phyloP scores from a whole-genome alignment of 441 rosid species.

The Geranium incanum region DNA sequence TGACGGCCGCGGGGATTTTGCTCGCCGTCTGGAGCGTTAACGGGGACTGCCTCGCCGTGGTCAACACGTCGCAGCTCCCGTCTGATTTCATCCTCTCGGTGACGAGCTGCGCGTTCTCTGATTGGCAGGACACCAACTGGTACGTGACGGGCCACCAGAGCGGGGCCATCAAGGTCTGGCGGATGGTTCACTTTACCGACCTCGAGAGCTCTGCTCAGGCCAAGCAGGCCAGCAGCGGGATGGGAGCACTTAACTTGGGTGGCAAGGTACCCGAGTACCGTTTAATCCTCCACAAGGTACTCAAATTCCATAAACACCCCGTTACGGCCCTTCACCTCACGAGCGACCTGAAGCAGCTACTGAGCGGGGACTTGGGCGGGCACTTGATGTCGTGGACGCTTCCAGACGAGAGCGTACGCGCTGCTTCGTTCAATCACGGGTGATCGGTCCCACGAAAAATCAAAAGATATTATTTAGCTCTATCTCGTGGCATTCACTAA shows the following conservation, averaged over 20 bases:
- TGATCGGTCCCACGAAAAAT: background rate
- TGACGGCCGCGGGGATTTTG: constrained; percentile 91
- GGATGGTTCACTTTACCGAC: constrained; percentile 76
- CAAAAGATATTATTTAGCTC: no score
- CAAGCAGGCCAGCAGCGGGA: constrained; percentile 41
- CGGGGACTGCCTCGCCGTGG: constrained; percentile 92
- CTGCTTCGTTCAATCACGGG: constrained; percentile 41
- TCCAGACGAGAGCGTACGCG: constrained; percentile 64
- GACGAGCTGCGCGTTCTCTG: constrained; percentile 76
- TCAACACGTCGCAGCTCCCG: constrained; percentile 92
- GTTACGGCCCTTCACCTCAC: constrained; percentile 82
- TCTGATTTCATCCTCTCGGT: constrained; percentile 89
- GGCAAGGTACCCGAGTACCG: constrained; percentile 68
- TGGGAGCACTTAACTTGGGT: constrained; percentile 57
- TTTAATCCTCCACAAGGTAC: constrained; percentile 71
- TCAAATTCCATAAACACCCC: constrained; percentile 82
- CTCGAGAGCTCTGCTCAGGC: constrained; percentile 35
- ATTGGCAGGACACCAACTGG: constrained; percentile 94
- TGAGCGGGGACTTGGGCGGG: constrained; percentile 89
- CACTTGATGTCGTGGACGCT: constrained; percentile 83
- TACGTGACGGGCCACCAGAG: constrained; percentile 98
- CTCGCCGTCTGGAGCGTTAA: constrained; percentile 98
- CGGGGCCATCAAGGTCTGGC: constrained; percentile 96
- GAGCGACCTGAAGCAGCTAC: constrained; percentile 77
- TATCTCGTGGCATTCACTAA: background rate